Evolutionary conservation across 441 rosid genomes (phyloP).

Genomic region (Viola pubescens): DNA sequence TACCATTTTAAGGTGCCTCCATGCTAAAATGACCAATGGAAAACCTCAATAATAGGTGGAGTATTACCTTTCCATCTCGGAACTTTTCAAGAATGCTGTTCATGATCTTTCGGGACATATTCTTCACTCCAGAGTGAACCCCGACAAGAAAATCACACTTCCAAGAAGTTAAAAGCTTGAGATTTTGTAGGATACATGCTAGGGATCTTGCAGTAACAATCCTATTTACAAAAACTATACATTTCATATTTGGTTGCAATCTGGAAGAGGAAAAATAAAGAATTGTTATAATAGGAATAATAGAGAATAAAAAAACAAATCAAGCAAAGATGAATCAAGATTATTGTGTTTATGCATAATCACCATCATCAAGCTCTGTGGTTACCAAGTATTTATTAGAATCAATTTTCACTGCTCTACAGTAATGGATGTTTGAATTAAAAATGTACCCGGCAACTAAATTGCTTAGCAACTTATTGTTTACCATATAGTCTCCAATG

Average conservation of each 20-base stretch:
- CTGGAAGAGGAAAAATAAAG: slow-evolving; percentile 39
- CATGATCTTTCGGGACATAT: slow-evolving; percentile 71
- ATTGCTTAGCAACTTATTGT: no score
- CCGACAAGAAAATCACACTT: slow-evolving; percentile 91
- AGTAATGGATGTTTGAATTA: no score
- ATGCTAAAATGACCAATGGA: not conserved
- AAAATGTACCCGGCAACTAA: no score
- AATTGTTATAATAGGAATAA: slow-evolving; percentile 4
- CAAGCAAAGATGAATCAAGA: no score
- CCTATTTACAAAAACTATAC: slow-evolving; percentile 92
- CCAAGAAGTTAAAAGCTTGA: slow-evolving; percentile 63
- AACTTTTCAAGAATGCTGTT: slow-evolving; percentile 69
- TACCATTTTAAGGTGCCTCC: not conserved
- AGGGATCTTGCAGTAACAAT: slow-evolving; percentile 78
- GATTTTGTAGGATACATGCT: slow-evolving; percentile 60
- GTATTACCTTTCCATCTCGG: slow-evolving; percentile 66
- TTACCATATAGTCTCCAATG: no score
- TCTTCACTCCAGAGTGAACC: slow-evolving; percentile 71
- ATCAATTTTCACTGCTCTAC: no score
- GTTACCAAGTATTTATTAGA: no score
- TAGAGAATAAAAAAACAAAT: not conserved
- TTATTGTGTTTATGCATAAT: no score
- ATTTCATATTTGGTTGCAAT: slow-evolving; percentile 72
- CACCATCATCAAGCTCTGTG: no score
- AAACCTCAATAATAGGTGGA: slow-evolving; percentile 1